Evolutionary conservation across 2,329 filamentous ascomycete genomes (phyloP), one percentile per base, ranked within the genome.

Genomic region (Sphaceloma murrayae): DNA sequence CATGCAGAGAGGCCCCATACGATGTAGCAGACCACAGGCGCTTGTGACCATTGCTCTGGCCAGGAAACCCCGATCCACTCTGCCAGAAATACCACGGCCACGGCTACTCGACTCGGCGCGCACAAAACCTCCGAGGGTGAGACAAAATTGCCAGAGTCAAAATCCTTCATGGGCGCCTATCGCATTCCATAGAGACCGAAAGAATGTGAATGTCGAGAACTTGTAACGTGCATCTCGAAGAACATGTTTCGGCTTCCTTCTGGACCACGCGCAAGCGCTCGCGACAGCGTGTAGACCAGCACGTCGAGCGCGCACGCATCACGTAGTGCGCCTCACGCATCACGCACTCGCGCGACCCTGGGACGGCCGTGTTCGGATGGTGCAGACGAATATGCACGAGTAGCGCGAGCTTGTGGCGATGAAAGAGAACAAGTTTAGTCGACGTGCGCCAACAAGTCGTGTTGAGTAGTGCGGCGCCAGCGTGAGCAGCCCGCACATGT

Each of bases 381-480:
- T 40, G 26, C 17, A 19, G 11, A 19, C 13, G n/a, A 13, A 27
- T 40, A 26, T 40, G 36, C 40, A 43, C 33, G 40, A 32, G 30
- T 43, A 43, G 40, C 40, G 40, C 33, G 40, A 34, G 27, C 29
- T 17, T 43, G 27, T 32, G 30, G 40, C 40, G 27, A 40, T 40
- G 36, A 26, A 14, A 24, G 36, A 21, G 22, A 40, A n/a, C n/a
- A n/a, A n/a, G n/a, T n/a, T n/a, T n/a, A n/a, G n/a, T n/a, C n/a
- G n/a, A n/a, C n/a, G n/a, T n/a, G n/a, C n/a, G n/a, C n/a, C n/a
- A n/a, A n/a, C n/a, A n/a, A n/a, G n/a, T n/a, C n/a, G n/a, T n/a
- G n/a, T n/a, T n/a, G n/a, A n/a, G n/a, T n/a, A n/a, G n/a, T n/a
- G n/a, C n/a, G n/a, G n/a, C n/a, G n/a, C n/a, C n/a, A n/a, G n/a